Evolutionary conservation across 257 asterid genomes (phyloP).

Genomic region (Lantana camara): DNA sequence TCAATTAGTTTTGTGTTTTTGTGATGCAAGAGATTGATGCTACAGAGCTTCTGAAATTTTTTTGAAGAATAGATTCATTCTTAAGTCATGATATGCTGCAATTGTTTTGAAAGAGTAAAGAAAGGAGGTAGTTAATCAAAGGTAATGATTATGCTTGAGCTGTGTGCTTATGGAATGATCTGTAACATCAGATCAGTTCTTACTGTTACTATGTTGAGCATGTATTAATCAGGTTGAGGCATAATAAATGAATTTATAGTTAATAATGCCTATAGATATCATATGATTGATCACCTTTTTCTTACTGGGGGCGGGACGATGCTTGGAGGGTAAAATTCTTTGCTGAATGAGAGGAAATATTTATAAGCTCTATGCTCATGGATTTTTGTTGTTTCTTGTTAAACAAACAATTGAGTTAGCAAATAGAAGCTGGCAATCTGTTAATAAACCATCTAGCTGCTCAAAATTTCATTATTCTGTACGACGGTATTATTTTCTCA

Average conservation of each 20-base stretch:
- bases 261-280: no score
- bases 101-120: no score
- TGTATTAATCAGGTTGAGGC: neutral
- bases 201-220: neutral
- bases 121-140: neutral
- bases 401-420: neutral
- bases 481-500: slow-evolving; percentile 26
- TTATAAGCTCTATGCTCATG: neutral
- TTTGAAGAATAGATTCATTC: neutral
- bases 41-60: neutral
- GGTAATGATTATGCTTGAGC: neutral
- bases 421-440: neutral
- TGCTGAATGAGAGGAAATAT: no score
- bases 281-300: no score
- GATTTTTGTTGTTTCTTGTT: neutral
- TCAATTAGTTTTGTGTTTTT: neutral
- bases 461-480: neutral
- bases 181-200: neutral
- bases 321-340: neutral
- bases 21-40: neutral
- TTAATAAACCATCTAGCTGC: neutral
- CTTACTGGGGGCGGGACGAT: no score
- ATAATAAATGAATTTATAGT: neutral
- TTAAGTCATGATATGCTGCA: neutral
- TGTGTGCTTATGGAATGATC: neutral